Evolutionary conservation across 2,329 filamentous ascomycete species (phyloP), one percentile per base, ranked within the genome.

Genomic region (Hypoxylon sp.): DNA sequence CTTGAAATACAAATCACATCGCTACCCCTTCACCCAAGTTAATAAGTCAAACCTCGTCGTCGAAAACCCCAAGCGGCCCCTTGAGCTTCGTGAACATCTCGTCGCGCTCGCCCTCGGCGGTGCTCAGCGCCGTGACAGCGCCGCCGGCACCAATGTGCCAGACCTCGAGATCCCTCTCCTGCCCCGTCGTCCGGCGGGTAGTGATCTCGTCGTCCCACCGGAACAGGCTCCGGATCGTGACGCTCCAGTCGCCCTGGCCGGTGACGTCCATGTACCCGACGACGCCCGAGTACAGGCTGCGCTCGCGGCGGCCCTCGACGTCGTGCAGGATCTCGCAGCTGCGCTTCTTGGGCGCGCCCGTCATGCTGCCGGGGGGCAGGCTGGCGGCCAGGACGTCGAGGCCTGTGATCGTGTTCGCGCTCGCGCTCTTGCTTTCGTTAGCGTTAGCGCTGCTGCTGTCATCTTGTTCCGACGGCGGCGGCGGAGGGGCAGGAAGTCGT

Each of bases 291-390:
- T 97, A 97, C 40, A 97, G 72, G 21, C 90, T 86, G 41, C 93
- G 78, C 61, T 86, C 81, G 49, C 75, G 72, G 3, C 76, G 68
- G 12, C 71, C 73, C 71, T 96, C 92, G 30, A 96, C 79, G 3
- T 78, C 73, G 51, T 80, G 78, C 13, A 97, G 76, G 35, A 97
- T 81, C 75, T 96, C 87, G 69, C 93, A 97, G 58, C 89, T 93
- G 36, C 93, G 82, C 72, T 93, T 92, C 77, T 97, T 97, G 0
- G 93, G 94, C 0, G 93, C 93, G 5, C 94, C 94, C 2, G 93
- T 97, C 94, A 97, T 97, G 64, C 89, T 93, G 0, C 94, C 93
- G 0, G 94, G 91, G 0, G 94, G 93, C 1, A 97, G 78, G 36
- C 86, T 89, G 5, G 85, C 80, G 0, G 88, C 83, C 0, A 97